Evolutionary conservation across 2,329 filamentous ascomycete species (phyloP), one percentile per base, ranked within the genome.

Genomic region (Alternaria postmessia): DNA sequence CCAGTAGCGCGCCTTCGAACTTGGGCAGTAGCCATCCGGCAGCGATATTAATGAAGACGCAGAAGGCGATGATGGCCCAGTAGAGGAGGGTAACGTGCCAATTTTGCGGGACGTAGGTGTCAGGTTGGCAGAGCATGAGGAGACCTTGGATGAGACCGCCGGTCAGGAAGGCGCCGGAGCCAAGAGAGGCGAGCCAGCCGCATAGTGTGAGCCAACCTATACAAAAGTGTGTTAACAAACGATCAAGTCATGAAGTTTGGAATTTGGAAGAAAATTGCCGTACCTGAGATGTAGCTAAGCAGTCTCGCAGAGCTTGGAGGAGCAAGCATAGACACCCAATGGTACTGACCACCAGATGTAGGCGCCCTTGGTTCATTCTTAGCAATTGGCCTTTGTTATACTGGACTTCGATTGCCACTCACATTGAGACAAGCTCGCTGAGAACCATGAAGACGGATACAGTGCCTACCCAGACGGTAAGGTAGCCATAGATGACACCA

Each of bases 41-140:
- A 12, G 80, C 71, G 1, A 79, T 79, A 62, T 86, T 86, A 61
- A 84, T 77, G 26, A 73, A 67, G 6, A 81, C 64, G 5, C 74
- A 72, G 12, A 82, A 70, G 1, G 75, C 14, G 3, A 80, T 74
- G 16, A 84, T 69, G 0, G 80, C 82, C 68, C 81, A 84, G 52
- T 79, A 79, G 0, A 86, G 67, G 1, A 86, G 73, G 0, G 83
- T 85, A 1, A 78, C 81, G 51, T 86, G 84, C 82, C 82, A 86
- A 26, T 75, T 70, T 49, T 82, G 61, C 0, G 73, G 65, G 0
- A 72, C 46, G 57, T 84, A 83, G 8, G 62, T 63, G 2, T 67
- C 62, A 0, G 71, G 69, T 20, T 80, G 63, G 30, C 77, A 82
- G 11, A 85, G 69, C 22, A 72, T 67, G n/a, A 77, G 43, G 1